Percentiles rank a stretch among this genome's conserved stretches.
These are phyloP conservation scores for Neoboletus subvelutipes DNA, from an alignment of 768 basidiomycete genomes.

Conservation along the genomic window DNA sequence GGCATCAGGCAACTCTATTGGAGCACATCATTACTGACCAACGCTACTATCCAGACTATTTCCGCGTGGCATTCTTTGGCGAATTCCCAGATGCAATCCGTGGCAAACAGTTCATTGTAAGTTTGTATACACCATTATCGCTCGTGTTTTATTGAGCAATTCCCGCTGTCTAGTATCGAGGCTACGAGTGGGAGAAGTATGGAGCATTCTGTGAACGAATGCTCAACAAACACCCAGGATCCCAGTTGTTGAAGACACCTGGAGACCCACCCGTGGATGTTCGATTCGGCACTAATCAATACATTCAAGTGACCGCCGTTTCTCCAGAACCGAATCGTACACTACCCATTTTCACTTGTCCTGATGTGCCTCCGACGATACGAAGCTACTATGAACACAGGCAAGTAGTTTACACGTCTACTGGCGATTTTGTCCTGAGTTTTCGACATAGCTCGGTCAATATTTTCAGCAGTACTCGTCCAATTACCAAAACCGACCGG, in stretches of 20 bases:
- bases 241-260: constrained; percentile 69
- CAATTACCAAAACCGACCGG: constrained; percentile 58
- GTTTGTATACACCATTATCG: constrained; percentile 16
- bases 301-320: constrained; percentile 87
- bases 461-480: constrained; percentile 74
- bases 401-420: constrained; percentile 36
- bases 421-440: background rate
- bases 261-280: constrained; percentile 82
- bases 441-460: constrained; percentile 66
- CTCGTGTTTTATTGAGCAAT: background rate
- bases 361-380: constrained; percentile 77
- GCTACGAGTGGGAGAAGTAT: constrained; percentile 93
- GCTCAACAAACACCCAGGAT: constrained; percentile 86
- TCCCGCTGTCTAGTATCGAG: constrained; percentile 67
- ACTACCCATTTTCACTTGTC: constrained; percentile 77
- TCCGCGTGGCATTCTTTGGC: constrained; percentile 91
- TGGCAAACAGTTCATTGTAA: constrained; percentile 88
- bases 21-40: constrained; percentile 84
- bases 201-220: constrained; percentile 88
- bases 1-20: constrained; percentile 82
- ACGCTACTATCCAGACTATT: constrained; percentile 90
- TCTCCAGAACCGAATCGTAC: constrained; percentile 80
- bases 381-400: constrained; percentile 87
- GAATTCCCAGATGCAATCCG: constrained; percentile 84
- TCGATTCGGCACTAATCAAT: constrained; percentile 74